Base-by-base conservation (phyloP, 805 yeast species). In the Metschnikowia reukaufii region DNA sequence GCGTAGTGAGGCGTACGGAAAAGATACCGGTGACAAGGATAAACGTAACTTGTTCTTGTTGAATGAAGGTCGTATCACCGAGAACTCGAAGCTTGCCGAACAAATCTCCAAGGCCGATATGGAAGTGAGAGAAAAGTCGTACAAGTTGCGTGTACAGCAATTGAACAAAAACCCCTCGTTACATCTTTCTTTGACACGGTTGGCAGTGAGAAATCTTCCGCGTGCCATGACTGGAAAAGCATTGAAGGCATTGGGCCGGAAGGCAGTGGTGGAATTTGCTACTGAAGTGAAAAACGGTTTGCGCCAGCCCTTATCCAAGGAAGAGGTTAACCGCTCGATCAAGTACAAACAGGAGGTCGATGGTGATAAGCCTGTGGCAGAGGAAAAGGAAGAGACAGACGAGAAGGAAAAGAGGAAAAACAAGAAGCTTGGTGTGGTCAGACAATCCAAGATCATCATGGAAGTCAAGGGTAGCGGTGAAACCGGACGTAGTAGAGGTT, bases 201-300 rank as follows among this genome's bases (percentile, higher is more conserved):
- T 94, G 64, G 99, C 99, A 8, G 81, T 94, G 48, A 81, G 99
- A 70, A 94, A 94, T 64, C 68, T 94, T 42, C 99, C 99, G 37
- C 82, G 98, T 64, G 83, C 95, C 12, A 83, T 94, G 94, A 86
- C 81, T 50, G 88, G 85, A 51, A 89, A 88, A 65, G 83, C 95
- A 0, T 73, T 94, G 58, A 94, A 94, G 62, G 96, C 95, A 1
- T 74, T 94, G 41, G 97, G 95, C 33, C 84, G 99, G 66, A 88
- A 88, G 64, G 97, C 96, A 1, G 88, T 94, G 48, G 97, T 94
- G 18, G 86, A 86, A 59, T 94, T 92, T 70, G 97, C 98, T 12
- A 86, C 81, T 17, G 97, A 92, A 63, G 97, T 88, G 6, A 84
- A 79, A 58, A 78, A 81, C 34, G 83, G 73, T 4, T 66, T 72